Evolutionary conservation across 768 basidiomycete genomes (phyloP), one percentile per base, ranked within the genome.

Genomic region (Termitomyces sp.): DNA sequence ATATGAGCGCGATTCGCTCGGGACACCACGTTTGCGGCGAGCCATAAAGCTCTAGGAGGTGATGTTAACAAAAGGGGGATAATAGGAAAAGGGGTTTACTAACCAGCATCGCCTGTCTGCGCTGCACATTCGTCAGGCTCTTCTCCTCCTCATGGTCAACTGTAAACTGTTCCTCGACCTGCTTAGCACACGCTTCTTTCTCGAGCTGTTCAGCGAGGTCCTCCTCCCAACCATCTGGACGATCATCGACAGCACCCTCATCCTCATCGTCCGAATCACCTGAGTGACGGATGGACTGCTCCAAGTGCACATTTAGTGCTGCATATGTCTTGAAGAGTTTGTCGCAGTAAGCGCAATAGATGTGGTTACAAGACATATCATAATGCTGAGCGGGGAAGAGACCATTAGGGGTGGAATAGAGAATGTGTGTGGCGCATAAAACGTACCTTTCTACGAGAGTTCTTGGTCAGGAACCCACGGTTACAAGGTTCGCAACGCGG

Each of bases 181-280:
- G 58, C 4, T 35, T 44, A 6, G 35, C 38, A 15, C 58, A 43
- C 14, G 50, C 52, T 24, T 50, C 55, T 35, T 19, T 56, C 3
- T 60, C 55, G 8, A 45, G 49, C 4, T 34, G 14, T 7, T 44
- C 45, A 3, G 48, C 58, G 5, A 59, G 21, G n/a, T 57, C 59
- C 19, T 60, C 59, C 35, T 57, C 59, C 59, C 59, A 60, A n/a
- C 58, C 58, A 26, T 50, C 37, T 2, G 55, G 47, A 30, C 19
- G 49, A 11, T 37, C 40, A 19, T 49, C 56, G 8, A 19, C 32
- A 5, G 45, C 51, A 5, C 50, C 37, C 21, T 48, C 55, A 15
- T 45, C 48, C 11, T 48, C 55, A 10, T 53, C 37, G 11, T 60
- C 58, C 0, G 55, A 56, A 50, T 60, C 53, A 24, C 51, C 52